Conservation (phyloP, 768 basidiomycete species). For the Xerocomellus intermedius region DNA sequence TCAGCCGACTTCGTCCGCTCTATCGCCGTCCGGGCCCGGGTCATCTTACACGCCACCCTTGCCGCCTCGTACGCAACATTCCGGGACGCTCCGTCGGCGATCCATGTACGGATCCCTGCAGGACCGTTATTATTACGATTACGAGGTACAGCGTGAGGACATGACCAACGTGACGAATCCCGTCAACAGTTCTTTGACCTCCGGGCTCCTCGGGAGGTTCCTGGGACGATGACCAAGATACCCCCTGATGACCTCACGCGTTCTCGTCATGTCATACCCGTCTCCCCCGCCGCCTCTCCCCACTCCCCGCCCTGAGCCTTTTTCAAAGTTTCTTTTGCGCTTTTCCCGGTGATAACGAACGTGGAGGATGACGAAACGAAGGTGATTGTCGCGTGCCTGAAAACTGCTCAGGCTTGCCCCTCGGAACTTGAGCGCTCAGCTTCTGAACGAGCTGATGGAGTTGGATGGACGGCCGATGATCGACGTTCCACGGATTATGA, state of each 20-base stretch:
- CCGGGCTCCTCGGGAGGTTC: conserved; percentile 24
- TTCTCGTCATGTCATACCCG: background rate
- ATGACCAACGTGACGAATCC: background rate
- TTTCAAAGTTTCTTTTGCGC: background rate
- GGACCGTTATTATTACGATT: background rate
- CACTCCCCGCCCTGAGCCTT: too few relatives aligned
- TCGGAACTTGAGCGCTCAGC: too few relatives aligned
- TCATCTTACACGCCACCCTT: background rate
- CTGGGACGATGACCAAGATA: conserved; percentile 18
- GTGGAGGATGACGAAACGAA: too few relatives aligned
- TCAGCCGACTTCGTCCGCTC: conserved; percentile 30
- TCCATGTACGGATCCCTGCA: conserved; percentile 18
- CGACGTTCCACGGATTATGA: too few relatives aligned
- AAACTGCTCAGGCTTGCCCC: too few relatives aligned
- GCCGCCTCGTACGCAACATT: conserved; percentile 4
- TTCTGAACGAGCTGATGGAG: too few relatives aligned
- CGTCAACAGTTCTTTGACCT: background rate
- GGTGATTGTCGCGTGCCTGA: background rate
- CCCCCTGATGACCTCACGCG: background rate
- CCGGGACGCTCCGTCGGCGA: conserved; percentile 9
- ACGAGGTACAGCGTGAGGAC: background rate
- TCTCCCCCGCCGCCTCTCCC: background rate
- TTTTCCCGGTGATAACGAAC: background rate
- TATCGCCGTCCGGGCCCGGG: conserved; percentile 24
- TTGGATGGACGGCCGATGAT: background rate